Percentiles rank a stretch among this genome's conserved stretches.
phyloP scores from a whole-genome alignment of 1,139 yeast species.

The Blastobotrys malaysiensis region DNA sequence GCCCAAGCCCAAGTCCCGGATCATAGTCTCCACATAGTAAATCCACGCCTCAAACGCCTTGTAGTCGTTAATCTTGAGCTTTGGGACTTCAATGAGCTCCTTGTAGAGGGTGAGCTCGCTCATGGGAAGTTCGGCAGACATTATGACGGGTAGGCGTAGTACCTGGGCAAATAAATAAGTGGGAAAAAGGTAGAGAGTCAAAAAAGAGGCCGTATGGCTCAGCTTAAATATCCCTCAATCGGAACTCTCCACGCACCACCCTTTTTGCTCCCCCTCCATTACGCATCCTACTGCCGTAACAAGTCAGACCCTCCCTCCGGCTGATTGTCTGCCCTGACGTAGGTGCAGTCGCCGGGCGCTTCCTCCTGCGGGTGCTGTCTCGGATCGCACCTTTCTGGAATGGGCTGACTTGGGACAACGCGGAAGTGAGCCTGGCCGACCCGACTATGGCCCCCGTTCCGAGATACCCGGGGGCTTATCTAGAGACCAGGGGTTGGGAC shows the following conservation, averaged over 20 bases:
- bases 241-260: background rate
- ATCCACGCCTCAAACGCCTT: conserved; percentile 11
- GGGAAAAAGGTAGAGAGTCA: background rate
- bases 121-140: background rate
- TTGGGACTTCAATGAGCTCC: conserved; percentile 11
- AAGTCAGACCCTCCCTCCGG: background rate
- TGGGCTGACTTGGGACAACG: background rate
- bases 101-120: conserved; percentile 8
- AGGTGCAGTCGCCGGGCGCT: background rate
- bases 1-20: conserved; percentile 12
- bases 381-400: background rate
- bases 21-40: conserved; percentile 8
- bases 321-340: background rate
- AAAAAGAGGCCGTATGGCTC: background rate
- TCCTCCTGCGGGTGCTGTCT: background rate
- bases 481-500: too few relatives aligned
- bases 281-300: background rate
- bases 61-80: conserved; percentile 12
- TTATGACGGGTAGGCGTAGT: background rate
- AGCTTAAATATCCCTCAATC: background rate
- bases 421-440: background rate
- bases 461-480: background rate
- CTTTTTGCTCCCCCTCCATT: background rate
- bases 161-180: background rate
- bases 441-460: background rate